Conservation (phyloP, 495 filamentous ascomycete genomes). For the Hypoxylon fragiforme region DNA sequence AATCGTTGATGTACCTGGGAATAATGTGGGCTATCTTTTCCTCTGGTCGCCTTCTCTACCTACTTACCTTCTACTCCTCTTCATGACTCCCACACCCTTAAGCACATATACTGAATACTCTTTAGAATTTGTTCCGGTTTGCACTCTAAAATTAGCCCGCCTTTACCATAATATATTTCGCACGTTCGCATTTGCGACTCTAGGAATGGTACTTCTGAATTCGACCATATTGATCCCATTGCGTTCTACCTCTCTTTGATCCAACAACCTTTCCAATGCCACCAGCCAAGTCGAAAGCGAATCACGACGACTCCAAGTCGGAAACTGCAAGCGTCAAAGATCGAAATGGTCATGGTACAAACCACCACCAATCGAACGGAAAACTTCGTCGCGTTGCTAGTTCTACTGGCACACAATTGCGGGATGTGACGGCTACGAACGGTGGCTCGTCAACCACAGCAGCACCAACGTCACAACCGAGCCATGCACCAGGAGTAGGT, state of each 20-base stretch:
- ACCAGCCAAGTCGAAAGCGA: conserved; percentile 38
- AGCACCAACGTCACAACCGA: conserved; percentile 24
- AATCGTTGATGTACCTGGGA: background rate
- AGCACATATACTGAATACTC: no score
- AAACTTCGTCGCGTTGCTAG: conserved; percentile 53
- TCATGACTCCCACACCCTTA: conserved; percentile 16
- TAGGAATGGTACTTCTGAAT: conserved; percentile 29
- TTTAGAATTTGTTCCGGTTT: no score
- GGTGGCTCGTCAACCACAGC: conserved; percentile 29
- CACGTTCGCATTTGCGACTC: background rate
- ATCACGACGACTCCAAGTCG: conserved; percentile 53
- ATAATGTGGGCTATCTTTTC: conserved; percentile 26
- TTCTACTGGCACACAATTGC: conserved; percentile 47
- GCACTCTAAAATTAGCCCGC: no score
- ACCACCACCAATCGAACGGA: conserved; percentile 44
- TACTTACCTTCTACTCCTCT: background rate
- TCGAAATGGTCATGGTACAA: conserved; percentile 44
- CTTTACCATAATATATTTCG: no score
- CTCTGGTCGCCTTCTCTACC: conserved; percentile 24
- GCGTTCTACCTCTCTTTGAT: conserved; percentile 31
- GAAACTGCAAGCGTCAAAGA: conserved; percentile 49
- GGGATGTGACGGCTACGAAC: conserved; percentile 44
- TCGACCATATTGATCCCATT: conserved; percentile 7
- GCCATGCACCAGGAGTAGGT: conserved; percentile 35
- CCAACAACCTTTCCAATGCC: conserved; percentile 30